phyloP scores from a whole-genome alignment of 2,329 filamentous ascomycete species.

The Pestalotiopsis sp. region DNA sequence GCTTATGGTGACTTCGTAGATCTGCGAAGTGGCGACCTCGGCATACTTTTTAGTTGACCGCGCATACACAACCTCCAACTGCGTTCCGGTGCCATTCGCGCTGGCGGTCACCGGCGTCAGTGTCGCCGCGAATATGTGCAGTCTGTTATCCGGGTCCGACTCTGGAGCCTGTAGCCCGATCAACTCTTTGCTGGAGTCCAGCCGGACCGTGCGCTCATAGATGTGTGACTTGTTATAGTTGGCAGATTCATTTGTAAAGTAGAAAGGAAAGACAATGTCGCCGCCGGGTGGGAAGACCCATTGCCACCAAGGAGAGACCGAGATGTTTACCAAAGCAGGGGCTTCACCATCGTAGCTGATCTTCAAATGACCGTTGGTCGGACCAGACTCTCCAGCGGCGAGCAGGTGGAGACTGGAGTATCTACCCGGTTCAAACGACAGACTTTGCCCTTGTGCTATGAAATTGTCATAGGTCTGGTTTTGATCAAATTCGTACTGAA shows the following conservation, averaged over 20 bases:
- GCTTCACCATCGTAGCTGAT: constrained; percentile 18
- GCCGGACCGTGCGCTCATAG: constrained; percentile 19
- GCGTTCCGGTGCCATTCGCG: constrained; percentile 21
- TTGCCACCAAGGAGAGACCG: constrained; percentile 21
- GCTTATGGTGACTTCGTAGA: constrained; percentile 43
- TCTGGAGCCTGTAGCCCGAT: constrained; percentile 18
- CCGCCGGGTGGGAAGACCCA: constrained; percentile 22
- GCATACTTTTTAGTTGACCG: constrained; percentile 45
- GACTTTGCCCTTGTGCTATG: constrained; percentile 19
- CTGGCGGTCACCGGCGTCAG: constrained; percentile 22
- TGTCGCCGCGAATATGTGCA: constrained; percentile 46
- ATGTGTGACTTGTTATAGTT: constrained; percentile 23
- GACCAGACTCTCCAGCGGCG: constrained; percentile 19
- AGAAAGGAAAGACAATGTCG: constrained; percentile 22
- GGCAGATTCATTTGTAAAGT: constrained; percentile 18
- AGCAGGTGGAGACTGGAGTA: constrained; percentile 21
- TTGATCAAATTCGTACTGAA: constrained; percentile 19
- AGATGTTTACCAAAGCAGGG: constrained; percentile 12
- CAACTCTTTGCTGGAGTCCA: constrained; percentile 20
- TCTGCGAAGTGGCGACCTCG: constrained; percentile 35
- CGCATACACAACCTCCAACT: constrained; percentile 38
- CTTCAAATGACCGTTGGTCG: constrained; percentile 20
- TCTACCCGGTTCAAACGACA: constrained; percentile 16
- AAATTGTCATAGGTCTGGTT: constrained; percentile 21
- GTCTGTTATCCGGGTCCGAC: constrained; percentile 18